Conservation (phyloP, 164 flowering plant species). For the Sextonia rubra region DNA sequence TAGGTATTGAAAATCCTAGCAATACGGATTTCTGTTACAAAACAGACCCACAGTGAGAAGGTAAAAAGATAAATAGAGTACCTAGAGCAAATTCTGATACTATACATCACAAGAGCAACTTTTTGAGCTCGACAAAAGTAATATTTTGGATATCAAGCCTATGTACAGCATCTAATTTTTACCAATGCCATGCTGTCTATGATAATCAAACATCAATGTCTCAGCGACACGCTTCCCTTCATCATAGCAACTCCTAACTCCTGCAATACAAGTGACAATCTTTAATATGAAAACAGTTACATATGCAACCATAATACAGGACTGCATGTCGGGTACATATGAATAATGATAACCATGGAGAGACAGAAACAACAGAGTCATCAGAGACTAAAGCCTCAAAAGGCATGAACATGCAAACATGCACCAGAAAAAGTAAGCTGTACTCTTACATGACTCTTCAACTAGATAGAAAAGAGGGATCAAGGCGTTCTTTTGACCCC, state of each 20-base stretch:
- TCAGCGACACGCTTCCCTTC: constrained; percentile 91
- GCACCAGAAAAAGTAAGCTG: too few species aligned
- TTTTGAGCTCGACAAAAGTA: too few species aligned
- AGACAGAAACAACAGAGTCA: background rate
- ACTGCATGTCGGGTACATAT: background rate
- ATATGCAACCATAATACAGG: background rate
- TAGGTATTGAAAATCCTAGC: constrained; percentile 84
- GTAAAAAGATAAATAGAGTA: background rate
- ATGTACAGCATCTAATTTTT: background rate
- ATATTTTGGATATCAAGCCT: background rate
- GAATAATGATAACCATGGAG: too few species aligned
- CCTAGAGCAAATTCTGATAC: background rate
- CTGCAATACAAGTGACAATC: constrained; percentile 21
- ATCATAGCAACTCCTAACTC: constrained; percentile 80
- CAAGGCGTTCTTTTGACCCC: too few species aligned
- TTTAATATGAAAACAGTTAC: background rate
- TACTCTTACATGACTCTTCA: too few species aligned
- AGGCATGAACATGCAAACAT: background rate
- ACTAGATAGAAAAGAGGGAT: too few species aligned
- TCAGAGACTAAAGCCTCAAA: background rate
- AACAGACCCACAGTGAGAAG: background rate
- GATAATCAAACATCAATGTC: constrained; percentile 88
- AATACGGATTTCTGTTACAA: constrained; percentile 55
- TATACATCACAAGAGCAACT: background rate
- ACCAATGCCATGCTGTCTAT: constrained; percentile 87